These are phyloP conservation scores for Coniochaeta hoffmannii DNA, from an alignment of 2,329 filamentous ascomycete species.

Conservation along the genomic window DNA sequence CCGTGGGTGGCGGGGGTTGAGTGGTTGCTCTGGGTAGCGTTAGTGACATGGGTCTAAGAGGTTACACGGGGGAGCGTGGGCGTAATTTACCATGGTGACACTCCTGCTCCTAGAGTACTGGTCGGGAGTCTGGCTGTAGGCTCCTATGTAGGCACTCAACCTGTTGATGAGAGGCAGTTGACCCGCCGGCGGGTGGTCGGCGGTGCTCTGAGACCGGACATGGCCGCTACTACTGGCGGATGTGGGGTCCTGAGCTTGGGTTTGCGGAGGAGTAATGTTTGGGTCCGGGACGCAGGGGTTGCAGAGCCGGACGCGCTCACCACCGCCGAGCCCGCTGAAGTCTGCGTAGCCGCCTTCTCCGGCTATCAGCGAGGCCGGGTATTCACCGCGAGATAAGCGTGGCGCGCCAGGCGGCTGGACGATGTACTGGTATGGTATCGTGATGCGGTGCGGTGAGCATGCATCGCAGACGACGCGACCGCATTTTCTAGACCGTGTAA, in stretches of 20 bases:
- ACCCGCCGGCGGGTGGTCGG: constrained; percentile 22
- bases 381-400: constrained; percentile 24
- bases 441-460: constrained; percentile 92
- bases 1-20: background rate
- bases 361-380: constrained; percentile 29
- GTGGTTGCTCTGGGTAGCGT: background rate
- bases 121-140: constrained; percentile 21
- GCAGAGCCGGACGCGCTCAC: constrained; percentile 51
- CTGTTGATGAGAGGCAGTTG: constrained; percentile 11
- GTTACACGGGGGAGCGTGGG: background rate
- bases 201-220: constrained; percentile 37
- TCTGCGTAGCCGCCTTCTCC: constrained; percentile 33
- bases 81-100: constrained; percentile 39
- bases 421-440: constrained; percentile 88
- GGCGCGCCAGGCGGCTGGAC: constrained; percentile 60
- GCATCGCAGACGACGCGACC: constrained; percentile 83
- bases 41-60: background rate
- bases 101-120: constrained; percentile 34
- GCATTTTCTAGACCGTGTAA: constrained; percentile 58
- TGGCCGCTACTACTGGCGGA: constrained; percentile 19
- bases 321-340: constrained; percentile 40
- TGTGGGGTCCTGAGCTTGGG: constrained; percentile 21
- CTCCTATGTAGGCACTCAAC: constrained; percentile 30
- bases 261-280: constrained; percentile 48
- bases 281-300: constrained; percentile 57